Evolutionary conservation across 2,329 filamentous ascomycete species (phyloP).

Genomic region (Coleophoma cylindrospora): DNA sequence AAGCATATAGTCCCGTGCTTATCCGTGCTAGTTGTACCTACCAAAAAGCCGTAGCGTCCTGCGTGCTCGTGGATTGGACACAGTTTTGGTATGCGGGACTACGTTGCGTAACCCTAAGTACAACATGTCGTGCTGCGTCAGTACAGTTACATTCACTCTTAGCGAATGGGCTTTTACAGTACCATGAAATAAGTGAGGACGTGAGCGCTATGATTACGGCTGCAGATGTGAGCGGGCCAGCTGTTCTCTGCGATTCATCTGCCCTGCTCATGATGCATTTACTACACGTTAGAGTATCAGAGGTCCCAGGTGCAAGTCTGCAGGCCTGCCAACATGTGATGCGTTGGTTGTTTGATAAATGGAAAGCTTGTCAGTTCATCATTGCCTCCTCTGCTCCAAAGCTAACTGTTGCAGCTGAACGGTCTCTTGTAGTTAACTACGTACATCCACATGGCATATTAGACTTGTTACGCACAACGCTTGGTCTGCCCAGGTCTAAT

Average conservation of each 20-base stretch:
- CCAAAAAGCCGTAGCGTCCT: slow-evolving; percentile 32
- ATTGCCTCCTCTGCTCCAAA: no score
- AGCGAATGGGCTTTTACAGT: slow-evolving; percentile 58
- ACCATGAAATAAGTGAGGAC: slow-evolving; percentile 62
- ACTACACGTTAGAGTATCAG: slow-evolving; percentile 59
- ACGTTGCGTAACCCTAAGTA: slow-evolving; percentile 64
- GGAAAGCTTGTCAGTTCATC: slow-evolving; percentile 62
- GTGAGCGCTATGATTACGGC: slow-evolving; percentile 69
- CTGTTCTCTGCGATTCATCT: slow-evolving; percentile 72
- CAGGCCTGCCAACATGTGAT: slow-evolving; percentile 67
- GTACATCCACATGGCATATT: slow-evolving; percentile 61
- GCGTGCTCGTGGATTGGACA: slow-evolving; percentile 53
- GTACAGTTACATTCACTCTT: slow-evolving; percentile 66
- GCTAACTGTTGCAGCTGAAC: no score
- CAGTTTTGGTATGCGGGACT: slow-evolving; percentile 71
- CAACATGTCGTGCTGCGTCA: slow-evolving; percentile 70
- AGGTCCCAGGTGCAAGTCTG: slow-evolving; percentile 64
- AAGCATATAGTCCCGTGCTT: no score
- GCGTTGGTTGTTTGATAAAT: slow-evolving; percentile 76
- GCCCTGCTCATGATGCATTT: slow-evolving; percentile 67
- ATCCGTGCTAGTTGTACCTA: slow-evolving; percentile 36
- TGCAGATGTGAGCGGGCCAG: slow-evolving; percentile 78
- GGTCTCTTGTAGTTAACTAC: slow-evolving; percentile 40
- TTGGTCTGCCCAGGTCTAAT: slow-evolving; percentile 39
- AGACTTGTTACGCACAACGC: slow-evolving; percentile 64